Evolutionary conservation across 441 rosid species (phyloP).

Genomic region (Brassica hybrid): DNA sequence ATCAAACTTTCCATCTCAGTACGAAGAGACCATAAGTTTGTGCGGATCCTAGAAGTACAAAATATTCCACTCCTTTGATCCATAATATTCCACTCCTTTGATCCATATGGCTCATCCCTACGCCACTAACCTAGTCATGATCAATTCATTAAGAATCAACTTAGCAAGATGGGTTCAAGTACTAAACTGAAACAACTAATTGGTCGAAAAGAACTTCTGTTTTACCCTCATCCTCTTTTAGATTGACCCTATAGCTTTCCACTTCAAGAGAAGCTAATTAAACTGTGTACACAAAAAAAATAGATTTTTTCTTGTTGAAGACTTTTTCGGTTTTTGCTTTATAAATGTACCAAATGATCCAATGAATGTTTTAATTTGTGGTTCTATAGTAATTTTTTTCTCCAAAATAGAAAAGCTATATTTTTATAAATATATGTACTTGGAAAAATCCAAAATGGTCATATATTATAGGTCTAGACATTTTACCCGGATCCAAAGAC

Average conservation of each 20-base stretch:
- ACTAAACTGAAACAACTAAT: no score
- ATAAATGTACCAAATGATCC: not conserved
- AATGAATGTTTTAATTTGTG: not conserved
- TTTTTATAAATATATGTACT: not conserved
- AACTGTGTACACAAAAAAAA: no score
- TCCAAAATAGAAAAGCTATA: not conserved
- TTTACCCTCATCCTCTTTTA: no score
- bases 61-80: no score
- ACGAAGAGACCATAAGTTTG: not conserved
- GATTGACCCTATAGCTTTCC: no score
- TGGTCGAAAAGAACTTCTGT: no score
- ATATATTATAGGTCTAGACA: not conserved
- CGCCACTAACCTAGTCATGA: not conserved
- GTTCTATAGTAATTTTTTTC: not conserved
- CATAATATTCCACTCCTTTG: no score
- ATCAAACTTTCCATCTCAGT: not conserved
- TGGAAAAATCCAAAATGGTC: not conserved
- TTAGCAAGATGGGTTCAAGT: no score
- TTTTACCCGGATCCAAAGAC: not conserved
- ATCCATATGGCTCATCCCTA: not conserved
- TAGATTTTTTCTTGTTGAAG: no score
- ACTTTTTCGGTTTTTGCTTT: no score
- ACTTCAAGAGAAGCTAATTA: no score
- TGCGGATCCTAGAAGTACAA: not conserved
- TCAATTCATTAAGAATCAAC: not conserved